A percentile compares a stretch with the other conserved stretches of the same genome.
These are phyloP conservation scores for Tremella yokohamensis DNA, from an alignment of 768 basidiomycete genomes.

Conservation along the genomic window DNA sequence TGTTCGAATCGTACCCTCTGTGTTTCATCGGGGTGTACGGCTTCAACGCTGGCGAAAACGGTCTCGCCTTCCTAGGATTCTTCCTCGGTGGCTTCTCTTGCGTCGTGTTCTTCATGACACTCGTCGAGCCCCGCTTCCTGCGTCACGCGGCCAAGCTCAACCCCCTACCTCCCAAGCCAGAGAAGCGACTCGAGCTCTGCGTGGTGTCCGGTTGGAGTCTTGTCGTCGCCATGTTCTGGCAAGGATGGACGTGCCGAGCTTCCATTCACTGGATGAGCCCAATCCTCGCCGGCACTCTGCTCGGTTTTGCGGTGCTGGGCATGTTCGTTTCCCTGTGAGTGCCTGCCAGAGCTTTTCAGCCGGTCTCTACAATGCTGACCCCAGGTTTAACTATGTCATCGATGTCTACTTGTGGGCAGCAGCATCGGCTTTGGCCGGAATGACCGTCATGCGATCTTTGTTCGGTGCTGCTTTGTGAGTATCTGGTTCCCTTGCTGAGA, in stretches of 20 bases:
- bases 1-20: conserved; percentile 21
- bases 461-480: conserved; percentile 43
- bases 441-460: conserved; percentile 43
- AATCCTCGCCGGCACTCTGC: conserved; percentile 38
- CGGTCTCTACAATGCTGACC: conserved; percentile 9
- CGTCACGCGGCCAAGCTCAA: conserved; percentile 36
- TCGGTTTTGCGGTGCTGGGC: conserved; percentile 44
- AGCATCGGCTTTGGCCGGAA: conserved; percentile 52
- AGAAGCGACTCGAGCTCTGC: conserved; percentile 50
- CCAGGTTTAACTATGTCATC: conserved; percentile 50
- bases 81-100: conserved; percentile 44
- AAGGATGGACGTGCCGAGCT: conserved; percentile 53
- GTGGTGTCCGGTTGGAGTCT: conserved; percentile 48
- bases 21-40: conserved; percentile 49
- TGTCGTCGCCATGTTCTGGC: conserved; percentile 53
- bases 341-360: not conserved
- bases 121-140: conserved; percentile 50
- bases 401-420: conserved; percentile 53
- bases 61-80: conserved; percentile 51
- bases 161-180: conserved; percentile 43
- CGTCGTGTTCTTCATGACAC: conserved; percentile 45
- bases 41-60: conserved; percentile 47
- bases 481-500: conserved; percentile 4
- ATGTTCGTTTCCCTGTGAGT: conserved; percentile 49
- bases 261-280: conserved; percentile 50